These are phyloP conservation scores for Russula olivacea DNA, from an alignment of 768 basidiomycete genomes.

Conservation along the genomic window DNA sequence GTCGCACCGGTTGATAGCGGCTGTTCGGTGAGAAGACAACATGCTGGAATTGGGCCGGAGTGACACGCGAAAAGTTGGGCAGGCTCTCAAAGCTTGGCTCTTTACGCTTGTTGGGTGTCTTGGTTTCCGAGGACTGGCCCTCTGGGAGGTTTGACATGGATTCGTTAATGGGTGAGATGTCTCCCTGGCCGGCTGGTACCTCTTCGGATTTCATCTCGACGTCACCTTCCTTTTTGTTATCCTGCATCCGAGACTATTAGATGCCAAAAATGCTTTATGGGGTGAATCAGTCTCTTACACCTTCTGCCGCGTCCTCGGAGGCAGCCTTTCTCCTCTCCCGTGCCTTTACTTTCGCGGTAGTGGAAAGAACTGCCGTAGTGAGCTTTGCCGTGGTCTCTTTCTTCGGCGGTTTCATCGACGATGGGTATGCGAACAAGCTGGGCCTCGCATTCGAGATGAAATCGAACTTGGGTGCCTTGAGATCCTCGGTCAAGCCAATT, in stretches of 20 bases:
- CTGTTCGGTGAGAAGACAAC: constrained; percentile 74
- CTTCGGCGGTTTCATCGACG: constrained; percentile 79
- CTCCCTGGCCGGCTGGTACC: constrained; percentile 41
- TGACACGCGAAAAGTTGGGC: constrained; percentile 88
- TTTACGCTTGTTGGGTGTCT: constrained; percentile 51
- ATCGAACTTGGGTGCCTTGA: constrained; percentile 92
- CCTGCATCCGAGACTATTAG: constrained; percentile 50
- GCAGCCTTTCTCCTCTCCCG: constrained; percentile 90
- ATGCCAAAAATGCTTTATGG: neutral
- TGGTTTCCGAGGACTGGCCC: constrained; percentile 35
- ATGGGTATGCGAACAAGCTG: constrained; percentile 88
- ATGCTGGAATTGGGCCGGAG: constrained; percentile 79
- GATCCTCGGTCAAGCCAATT: constrained; percentile 80
- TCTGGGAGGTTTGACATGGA: constrained; percentile 47
- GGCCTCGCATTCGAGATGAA: constrained; percentile 86
- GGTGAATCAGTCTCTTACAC: constrained; percentile 43
- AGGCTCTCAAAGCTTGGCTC: constrained; percentile 75
- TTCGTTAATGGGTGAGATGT: constrained; percentile 52
- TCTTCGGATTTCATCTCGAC: constrained; percentile 75
- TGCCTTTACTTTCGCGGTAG: constrained; percentile 95
- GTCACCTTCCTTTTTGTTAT: constrained; percentile 55
- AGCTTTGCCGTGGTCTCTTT: constrained; percentile 91
- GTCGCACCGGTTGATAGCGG: constrained; percentile 85
- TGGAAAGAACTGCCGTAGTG: constrained; percentile 91
- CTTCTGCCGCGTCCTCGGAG: constrained; percentile 76